Conservation (phyloP, 2,329 filamentous ascomycete species). For the Ophiostoma quercus region DNA sequence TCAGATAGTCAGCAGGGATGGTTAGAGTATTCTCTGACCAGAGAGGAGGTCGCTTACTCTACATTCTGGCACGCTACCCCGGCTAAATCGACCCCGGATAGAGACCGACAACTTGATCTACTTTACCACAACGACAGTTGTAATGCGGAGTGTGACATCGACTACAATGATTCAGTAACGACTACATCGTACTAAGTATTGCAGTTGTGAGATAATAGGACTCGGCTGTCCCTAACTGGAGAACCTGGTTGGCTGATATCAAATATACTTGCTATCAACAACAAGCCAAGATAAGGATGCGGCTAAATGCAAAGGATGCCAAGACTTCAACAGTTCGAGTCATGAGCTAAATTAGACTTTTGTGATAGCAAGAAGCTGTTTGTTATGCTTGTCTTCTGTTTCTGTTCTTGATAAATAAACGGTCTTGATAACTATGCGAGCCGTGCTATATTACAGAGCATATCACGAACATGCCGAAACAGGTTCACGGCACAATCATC, state of each 20-base stretch:
- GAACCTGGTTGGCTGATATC: background rate
- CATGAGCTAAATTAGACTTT: too few relatives aligned
- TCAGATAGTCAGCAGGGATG: background rate
- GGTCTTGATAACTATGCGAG: too few relatives aligned
- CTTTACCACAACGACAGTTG: background rate
- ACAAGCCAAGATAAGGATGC: background rate
- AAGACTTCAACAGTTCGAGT: too few relatives aligned
- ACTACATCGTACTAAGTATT: background rate
- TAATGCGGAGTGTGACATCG: background rate
- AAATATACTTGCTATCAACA: background rate
- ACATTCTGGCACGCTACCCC: background rate
- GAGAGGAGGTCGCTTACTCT: background rate
- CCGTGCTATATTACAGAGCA: too few relatives aligned
- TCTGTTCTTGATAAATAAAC: too few relatives aligned
- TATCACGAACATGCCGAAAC: too few relatives aligned
- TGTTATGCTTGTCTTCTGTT: too few relatives aligned
- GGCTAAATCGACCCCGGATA: background rate
- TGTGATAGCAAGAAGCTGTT: too few relatives aligned
- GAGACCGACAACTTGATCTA: background rate
- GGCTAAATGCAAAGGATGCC: too few relatives aligned
- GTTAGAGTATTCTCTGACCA: background rate
- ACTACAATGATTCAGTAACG: background rate
- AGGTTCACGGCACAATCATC: background rate
- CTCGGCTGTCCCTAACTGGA: background rate
- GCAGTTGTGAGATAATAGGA: background rate